A percentile compares a stretch with the other conserved stretches of the same genome.
These are phyloP conservation scores for Suhomyces atakaporum DNA, from an alignment of 1,139 yeast genomes.

Conservation along the genomic window DNA sequence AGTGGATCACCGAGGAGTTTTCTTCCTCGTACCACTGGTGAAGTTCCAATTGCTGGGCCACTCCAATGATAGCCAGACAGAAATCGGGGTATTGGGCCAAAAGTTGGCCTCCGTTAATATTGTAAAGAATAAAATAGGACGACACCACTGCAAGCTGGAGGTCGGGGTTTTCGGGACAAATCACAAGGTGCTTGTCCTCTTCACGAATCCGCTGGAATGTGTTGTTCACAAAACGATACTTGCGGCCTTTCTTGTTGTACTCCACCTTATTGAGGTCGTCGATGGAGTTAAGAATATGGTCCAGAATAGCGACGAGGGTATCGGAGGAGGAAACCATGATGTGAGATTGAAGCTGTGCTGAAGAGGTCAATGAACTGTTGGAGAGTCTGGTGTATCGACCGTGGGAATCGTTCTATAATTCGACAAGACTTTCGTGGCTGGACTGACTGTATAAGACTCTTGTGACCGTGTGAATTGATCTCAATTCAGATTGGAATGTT, in stretches of 20 bases:
- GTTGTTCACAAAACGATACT: conserved; percentile 52
- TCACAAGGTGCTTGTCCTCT: conserved; percentile 53
- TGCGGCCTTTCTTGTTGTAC: conserved; percentile 52
- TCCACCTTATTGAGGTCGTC: conserved; percentile 41
- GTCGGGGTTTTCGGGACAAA: conserved; percentile 38
- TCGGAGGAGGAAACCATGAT: conserved; percentile 15
- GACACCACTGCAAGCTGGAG: conserved; percentile 43
- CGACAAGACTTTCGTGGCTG: no score
- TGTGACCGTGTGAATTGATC: no score
- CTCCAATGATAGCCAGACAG: conserved; percentile 52
- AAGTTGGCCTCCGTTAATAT: conserved; percentile 39
- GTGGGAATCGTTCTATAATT: no score
- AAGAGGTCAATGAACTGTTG: no score
- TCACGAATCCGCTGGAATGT: conserved; percentile 52
- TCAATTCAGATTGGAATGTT: no score
- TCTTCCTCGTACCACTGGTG: conserved; percentile 54
- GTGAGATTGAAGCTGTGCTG: no score
- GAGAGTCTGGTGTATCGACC: no score
- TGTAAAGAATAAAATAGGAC: conserved; percentile 43
- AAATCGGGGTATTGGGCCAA: conserved; percentile 41
- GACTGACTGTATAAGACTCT: no score
- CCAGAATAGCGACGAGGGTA: conserved; percentile 25
- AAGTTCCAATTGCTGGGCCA: conserved; percentile 50
- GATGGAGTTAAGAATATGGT: conserved; percentile 23
- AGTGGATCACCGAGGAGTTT: conserved; percentile 44